Percentiles rank a stretch among this genome's conserved stretches.
Conservation (phyloP, 495 filamentous ascomycete genomes). For the Thozetella sp. region DNA sequence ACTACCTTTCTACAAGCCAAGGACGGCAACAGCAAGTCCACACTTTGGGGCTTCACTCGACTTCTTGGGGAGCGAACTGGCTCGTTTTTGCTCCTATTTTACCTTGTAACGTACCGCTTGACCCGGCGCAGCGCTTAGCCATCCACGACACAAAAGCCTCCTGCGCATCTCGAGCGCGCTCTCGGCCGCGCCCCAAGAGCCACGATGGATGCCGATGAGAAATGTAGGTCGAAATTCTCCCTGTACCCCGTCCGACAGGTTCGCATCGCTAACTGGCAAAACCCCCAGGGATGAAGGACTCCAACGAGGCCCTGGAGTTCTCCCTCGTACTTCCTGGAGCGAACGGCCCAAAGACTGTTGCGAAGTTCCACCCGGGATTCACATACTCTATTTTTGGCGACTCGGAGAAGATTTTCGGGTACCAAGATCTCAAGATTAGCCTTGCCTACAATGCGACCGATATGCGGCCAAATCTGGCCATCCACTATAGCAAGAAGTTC, state of each 20-base stretch:
- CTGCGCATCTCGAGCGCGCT: too few relatives aligned
- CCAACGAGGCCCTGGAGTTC: conserved; percentile 74
- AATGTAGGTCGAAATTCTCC: not conserved
- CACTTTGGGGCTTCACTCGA: too few relatives aligned
- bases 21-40: too few relatives aligned
- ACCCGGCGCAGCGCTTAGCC: too few relatives aligned
- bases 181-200: too few relatives aligned
- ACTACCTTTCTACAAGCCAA: too few relatives aligned
- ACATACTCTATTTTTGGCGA: conserved; percentile 94
- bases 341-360: conserved; percentile 56
- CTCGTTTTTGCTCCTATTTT: too few relatives aligned
- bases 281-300: conserved; percentile 66
- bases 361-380: conserved; percentile 79
- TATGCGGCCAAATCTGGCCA: conserved; percentile 71
- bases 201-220: not conserved
- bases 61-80: too few relatives aligned
- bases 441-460: conserved; percentile 81
- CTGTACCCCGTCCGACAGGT: not conserved
- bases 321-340: conserved; percentile 65
- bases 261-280: conserved; percentile 9
- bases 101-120: too few relatives aligned
- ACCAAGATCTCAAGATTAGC: conserved; percentile 74
- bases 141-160: too few relatives aligned
- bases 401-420: conserved; percentile 88
- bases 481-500: conserved; percentile 76